phyloP scores from a whole-genome alignment of 148 eudicot species.

The Amaranthus hypochondriacus region DNA sequence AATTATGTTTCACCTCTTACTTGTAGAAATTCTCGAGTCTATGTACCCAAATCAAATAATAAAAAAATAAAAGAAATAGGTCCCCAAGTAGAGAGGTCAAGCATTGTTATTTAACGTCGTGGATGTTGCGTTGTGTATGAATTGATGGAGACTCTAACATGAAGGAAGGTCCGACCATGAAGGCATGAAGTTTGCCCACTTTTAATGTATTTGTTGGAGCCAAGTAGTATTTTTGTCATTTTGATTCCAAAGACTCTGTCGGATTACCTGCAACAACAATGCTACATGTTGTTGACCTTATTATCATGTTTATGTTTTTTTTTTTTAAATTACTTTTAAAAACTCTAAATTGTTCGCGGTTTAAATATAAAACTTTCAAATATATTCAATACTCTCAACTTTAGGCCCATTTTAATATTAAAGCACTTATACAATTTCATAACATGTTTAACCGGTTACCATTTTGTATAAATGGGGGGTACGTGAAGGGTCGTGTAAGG shows the following conservation, averaged over 20 bases:
- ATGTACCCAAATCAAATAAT: not conserved
- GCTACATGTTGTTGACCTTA: not conserved
- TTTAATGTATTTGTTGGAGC: conserved; percentile 16
- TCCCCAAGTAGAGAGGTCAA: conserved; percentile 2
- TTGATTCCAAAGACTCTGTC: conserved; percentile 13
- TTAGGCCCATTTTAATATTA: too few relatives aligned
- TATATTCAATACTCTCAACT: too few relatives aligned
- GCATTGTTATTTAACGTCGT: conserved; percentile 4
- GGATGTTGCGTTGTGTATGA: not conserved
- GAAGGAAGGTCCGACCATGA: conserved; percentile 18
- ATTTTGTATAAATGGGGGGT: too few relatives aligned
- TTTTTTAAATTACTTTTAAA: not conserved
- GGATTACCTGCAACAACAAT: not conserved
- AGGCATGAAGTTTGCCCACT: not conserved
- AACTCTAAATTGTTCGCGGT: not conserved
- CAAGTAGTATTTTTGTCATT: conserved; percentile 11
- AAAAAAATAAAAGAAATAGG: not conserved
- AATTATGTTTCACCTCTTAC: too few relatives aligned
- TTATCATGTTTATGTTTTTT: not conserved
- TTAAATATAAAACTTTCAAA: too few relatives aligned
- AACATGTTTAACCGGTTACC: too few relatives aligned
- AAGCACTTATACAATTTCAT: too few relatives aligned
- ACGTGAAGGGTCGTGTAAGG: too few relatives aligned
- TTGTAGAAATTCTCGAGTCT: too few relatives aligned
- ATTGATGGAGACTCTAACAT: conserved; percentile 2